Conservation (phyloP, 345 rosid genomes). For the Rhodamnia rubescens region DNA sequence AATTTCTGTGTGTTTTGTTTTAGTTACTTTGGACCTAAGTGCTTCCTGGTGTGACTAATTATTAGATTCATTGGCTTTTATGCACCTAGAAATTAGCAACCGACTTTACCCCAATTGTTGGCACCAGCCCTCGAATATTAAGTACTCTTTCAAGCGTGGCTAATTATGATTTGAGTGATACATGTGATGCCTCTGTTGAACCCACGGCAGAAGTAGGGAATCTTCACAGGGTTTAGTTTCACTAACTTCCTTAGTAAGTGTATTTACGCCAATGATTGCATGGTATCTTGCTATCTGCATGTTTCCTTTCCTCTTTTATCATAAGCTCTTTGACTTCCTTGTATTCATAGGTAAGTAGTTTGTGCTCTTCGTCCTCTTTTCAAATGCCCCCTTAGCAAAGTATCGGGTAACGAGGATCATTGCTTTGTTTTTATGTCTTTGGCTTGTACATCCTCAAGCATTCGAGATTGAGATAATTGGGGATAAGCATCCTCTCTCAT, state of each 20-base stretch:
- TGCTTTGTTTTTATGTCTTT: not conserved
- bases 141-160: not conserved
- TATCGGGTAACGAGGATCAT: not conserved
- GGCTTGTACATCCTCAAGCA: not conserved
- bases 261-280: not conserved
- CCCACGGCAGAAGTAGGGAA: not conserved
- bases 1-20: not conserved
- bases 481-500: not conserved
- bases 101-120: not conserved
- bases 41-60: not conserved
- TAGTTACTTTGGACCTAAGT: not conserved
- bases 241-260: not conserved
- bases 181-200: not conserved
- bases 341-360: not conserved
- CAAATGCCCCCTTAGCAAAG: not conserved
- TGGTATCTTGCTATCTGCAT: not conserved
- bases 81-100: not conserved
- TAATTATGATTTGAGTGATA: not conserved
- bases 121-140: not conserved
- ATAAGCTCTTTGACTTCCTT: not conserved
- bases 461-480: not conserved
- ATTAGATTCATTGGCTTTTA: not conserved
- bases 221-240: not conserved
- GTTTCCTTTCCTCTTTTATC: not conserved
- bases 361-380: not conserved